A percentile compares a stretch with the other conserved stretches of the same genome.
These are phyloP conservation scores for Nissolia schottii DNA, from an alignment of 306 rosid species.

Conservation along the genomic window DNA sequence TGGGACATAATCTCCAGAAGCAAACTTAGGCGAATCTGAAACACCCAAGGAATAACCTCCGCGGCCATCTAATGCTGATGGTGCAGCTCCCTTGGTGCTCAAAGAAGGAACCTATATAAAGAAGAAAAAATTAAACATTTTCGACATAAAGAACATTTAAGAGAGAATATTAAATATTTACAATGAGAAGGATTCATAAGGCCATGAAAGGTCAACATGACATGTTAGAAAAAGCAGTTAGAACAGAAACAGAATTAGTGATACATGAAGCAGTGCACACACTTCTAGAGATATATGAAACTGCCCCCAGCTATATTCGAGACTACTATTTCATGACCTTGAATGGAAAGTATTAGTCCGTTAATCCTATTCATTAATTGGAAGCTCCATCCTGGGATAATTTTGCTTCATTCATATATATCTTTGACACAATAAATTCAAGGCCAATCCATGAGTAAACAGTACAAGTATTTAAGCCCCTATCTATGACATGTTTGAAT, in stretches of 20 bases:
- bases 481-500: background rate
- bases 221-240: background rate
- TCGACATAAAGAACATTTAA: background rate
- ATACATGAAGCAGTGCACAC: background rate
- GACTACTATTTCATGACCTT: background rate
- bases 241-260: background rate
- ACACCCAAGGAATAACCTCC: constrained; percentile 65
- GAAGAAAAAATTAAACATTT: background rate
- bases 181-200: background rate
- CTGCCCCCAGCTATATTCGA: background rate
- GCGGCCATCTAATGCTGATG: constrained; percentile 75
- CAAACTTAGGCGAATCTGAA: constrained; percentile 77
- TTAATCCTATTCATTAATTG: background rate
- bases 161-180: background rate
- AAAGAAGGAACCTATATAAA: constrained; percentile 54
- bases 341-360: background rate
- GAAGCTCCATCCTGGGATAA: background rate
- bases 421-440: background rate
- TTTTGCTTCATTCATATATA: background rate
- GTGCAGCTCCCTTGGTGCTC: constrained; percentile 58
- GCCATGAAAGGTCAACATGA: background rate
- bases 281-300: background rate
- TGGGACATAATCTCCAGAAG: constrained; percentile 69
- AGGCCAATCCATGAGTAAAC: background rate
- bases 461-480: background rate